Base-by-base conservation (phyloP, 2,329 filamentous ascomycete species). In the Scedosporium boydii region DNA sequence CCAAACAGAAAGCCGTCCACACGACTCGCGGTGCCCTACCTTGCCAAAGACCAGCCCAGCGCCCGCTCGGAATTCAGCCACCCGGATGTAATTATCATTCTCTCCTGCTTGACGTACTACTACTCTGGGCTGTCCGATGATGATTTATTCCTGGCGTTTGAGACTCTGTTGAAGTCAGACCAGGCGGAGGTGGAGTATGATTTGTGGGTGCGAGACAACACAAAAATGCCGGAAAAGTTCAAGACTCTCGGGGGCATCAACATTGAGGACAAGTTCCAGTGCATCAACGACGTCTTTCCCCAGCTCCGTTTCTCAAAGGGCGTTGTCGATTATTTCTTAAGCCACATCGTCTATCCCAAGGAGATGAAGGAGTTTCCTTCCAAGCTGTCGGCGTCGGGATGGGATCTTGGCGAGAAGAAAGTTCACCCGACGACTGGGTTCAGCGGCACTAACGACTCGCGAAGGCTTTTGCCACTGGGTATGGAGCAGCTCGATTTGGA, bases 371-470 rank as follows among this genome's bases (percentile, higher is more conserved):
- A 89, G 63, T 91, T 89, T 58, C 80, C 82, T 0, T 62, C 77
- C 7, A 90, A 89, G 64, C 71, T 91, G 0, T 85, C 83, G 0
- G 79, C 84, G 0, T 90, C 87, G 0, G 87, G 86, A 0, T 91
- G 87, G 87, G 86, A 91, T 64, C 73, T 90, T 18, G 83, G 75
- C 0, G 69, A 74, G 44, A 58, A 58, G 4, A 86, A 80, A 62
- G 5, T 18, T 0, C 73, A 83, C 21, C 76, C 79, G 0, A 85
- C 80, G 0, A 86, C 84, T 0, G 88, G 88, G 0, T 91, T 91
- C 67, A 89, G 85, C 62, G 87, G 88, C 0, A 91, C 88, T 0
- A 87, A 85, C 26, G 87, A 91, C 65, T 84, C 82, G 0, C 72
- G 78, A 10, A 74, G 78, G n/a, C 68, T 87, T 0, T 74, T 91